Base-by-base conservation (phyloP, 331 rosid species). In the Saraca asoca region DNA sequence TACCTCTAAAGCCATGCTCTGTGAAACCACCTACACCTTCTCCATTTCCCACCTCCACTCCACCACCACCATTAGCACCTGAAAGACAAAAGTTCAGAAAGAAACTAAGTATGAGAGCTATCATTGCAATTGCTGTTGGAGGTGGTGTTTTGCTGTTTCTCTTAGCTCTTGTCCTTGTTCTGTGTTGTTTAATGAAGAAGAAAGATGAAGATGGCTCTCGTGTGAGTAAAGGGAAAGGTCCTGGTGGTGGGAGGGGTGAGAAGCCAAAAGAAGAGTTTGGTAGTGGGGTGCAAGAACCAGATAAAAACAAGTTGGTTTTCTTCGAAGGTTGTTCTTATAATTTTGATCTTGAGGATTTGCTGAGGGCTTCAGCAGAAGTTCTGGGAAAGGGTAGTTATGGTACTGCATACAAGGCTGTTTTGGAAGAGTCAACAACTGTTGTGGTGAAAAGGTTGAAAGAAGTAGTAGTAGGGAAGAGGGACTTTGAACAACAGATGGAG, bases 351-450 rank as follows among this genome's bases (percentile, higher is more conserved):
- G 99, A 94, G 64, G 99, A 94, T 73, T 78, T 94, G 80, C 79
- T 94, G 61, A 86, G 99, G 57, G 99, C 99, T 57, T 94, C 99
- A 2, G 99, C 99, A 0, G 99, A 94, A 81, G 97, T 94, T 43
- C 64, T 94, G 75, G 99, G 99, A 46, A 94, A 94, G 69, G 97
- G 99, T 60, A 94, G 96, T 61, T 87, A 86, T 9, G 99, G 99
- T 46, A 94, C 99, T 19, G 88, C 99, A 8, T 94, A 94, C 62
- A 94, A 94, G 85, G 99, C 99, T 46, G 85, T 94, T 62, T 66
- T 94, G 71, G 99, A 94, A 78, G 99, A 94, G 75, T 83, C 93
- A 14, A 88, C 90, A 20, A 94, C 99, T 8, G 96, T 94, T 16
- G 99, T 94, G 33, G 99, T 94, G 68, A 94, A 94, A 81, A 85